Percentiles rank a stretch among this genome's conserved stretches.
phyloP scores from a whole-genome alignment of 2,329 filamentous ascomycete genomes.

The Bipolaris zeicola region DNA sequence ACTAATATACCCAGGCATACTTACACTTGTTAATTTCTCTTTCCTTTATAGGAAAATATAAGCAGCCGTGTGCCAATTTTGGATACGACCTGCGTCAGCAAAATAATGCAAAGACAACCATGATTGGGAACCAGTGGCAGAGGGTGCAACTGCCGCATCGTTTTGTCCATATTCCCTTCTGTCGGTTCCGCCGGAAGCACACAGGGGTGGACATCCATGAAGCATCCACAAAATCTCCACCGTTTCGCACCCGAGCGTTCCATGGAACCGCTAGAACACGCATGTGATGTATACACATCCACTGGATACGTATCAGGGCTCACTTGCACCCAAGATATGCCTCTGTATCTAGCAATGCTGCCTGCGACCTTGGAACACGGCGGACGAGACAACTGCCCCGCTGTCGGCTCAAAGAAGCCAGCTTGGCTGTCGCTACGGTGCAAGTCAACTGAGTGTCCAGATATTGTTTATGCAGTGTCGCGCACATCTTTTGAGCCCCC shows the following conservation, averaged over 20 bases:
- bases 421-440: conserved; percentile 9
- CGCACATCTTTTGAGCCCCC: neutral
- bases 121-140: neutral
- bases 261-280: conserved; percentile 3
- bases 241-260: conserved; percentile 1
- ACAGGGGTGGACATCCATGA: neutral
- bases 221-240: conserved; percentile 2
- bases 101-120: neutral
- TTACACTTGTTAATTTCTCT: neutral
- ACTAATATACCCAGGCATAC: neutral
- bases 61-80: neutral
- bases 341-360: conserved; percentile 16
- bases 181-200: conserved; percentile 5
- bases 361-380: conserved; percentile 13
- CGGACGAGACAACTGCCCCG: conserved; percentile 15
- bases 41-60: neutral
- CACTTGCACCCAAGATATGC: neutral
- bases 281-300: neutral
- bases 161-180: neutral
- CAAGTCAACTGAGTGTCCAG: conserved; percentile 9
- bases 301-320: neutral
- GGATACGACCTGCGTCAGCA: neutral
- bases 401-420: conserved; percentile 8
- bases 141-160: neutral
- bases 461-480: conserved; percentile 7